A percentile compares a stretch with the other conserved stretches of the same genome.
Evolutionary conservation across 345 rosid species (phyloP).

Genomic region (Ceriops zippeliana): DNA sequence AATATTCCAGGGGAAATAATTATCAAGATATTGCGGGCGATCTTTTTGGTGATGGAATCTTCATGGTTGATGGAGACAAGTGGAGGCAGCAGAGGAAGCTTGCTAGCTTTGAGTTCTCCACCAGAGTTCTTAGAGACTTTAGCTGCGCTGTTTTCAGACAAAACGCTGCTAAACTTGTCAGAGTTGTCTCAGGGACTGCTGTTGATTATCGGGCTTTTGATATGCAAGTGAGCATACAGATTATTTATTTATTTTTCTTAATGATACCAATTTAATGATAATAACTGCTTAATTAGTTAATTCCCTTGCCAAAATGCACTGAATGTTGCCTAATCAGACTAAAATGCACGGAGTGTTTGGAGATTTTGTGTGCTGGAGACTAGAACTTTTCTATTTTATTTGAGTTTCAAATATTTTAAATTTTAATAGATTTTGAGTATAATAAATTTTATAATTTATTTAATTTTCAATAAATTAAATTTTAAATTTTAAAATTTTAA

Average conservation of each 20-base stretch:
- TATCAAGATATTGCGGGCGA: slow-evolving; percentile 30
- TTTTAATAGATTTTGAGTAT: no score
- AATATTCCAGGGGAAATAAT: slow-evolving; percentile 44
- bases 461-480: no score
- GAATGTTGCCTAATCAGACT: no score
- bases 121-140: slow-evolving; percentile 62
- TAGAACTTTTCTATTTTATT: no score
- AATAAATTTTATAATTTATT: no score
- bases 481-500: no score
- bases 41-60: slow-evolving; percentile 78
- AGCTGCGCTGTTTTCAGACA: slow-evolving; percentile 60
- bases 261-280: no score
- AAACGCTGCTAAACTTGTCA: slow-evolving; percentile 48
- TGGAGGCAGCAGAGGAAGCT: slow-evolving; percentile 86
- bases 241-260: not conserved
- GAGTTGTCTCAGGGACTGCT: slow-evolving; percentile 29
- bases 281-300: no score
- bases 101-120: slow-evolving; percentile 68
- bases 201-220: slow-evolving; percentile 41
- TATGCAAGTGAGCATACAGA: slow-evolving; percentile 47
- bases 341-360: no score
- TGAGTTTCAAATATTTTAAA: no score
- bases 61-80: slow-evolving; percentile 65
- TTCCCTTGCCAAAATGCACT: no score
- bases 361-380: no score